Base-by-base conservation (phyloP, 1,284 basidiomycete species). In the Ustilago trichophora region DNA sequence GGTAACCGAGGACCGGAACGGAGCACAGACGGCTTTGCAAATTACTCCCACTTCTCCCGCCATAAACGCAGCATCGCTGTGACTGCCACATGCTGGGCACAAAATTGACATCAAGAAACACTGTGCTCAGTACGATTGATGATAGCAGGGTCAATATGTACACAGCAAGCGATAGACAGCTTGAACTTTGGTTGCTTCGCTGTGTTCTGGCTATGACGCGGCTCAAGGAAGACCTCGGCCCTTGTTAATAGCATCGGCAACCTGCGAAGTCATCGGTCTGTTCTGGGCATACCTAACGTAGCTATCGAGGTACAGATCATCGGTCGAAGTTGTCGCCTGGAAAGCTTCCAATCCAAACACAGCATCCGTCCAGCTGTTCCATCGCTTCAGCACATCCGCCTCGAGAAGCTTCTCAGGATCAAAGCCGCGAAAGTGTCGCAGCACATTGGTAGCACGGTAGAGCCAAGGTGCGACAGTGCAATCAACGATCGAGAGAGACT, bases 401-500 rank as follows among this genome's bases (percentile, higher is more conserved):
- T 87, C 44, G 45, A 77, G 31, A 46, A 68, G 46, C 59, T 63
- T 31, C 88, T 52, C 71, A 6, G 76, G 59, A 37, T 85, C 83
- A 72, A 90, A 90, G 0, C 86, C 87, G 13, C 89, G 85, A 70
- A 90, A 91, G 75, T 90, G 87, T 48, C 84, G 85, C 36, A 91
- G 82, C 3, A 89, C 89, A 34, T 87, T 87, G 9, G 82, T 86
- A 9, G 89, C 85, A 24, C 89, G 84, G 79, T 87, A 88, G 1
- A 90, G 76, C 89, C 90, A 92, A n/a, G 90, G 90, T 12, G 84
- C 89, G 4, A 85, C 87, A 83, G 90, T 87, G 47, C 89, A 85
- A 75, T 91, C 90, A 4, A 86, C 85, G 83, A 87, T 86, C 26
- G 87, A 87, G 24, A 90, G 79, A n/a, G 86, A 84, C 1, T 86